Evolutionary conservation across 352 stramenopile genomes (phyloP), one percentile per base, ranked within the genome.

Genomic region (Phytophthora litchii): DNA sequence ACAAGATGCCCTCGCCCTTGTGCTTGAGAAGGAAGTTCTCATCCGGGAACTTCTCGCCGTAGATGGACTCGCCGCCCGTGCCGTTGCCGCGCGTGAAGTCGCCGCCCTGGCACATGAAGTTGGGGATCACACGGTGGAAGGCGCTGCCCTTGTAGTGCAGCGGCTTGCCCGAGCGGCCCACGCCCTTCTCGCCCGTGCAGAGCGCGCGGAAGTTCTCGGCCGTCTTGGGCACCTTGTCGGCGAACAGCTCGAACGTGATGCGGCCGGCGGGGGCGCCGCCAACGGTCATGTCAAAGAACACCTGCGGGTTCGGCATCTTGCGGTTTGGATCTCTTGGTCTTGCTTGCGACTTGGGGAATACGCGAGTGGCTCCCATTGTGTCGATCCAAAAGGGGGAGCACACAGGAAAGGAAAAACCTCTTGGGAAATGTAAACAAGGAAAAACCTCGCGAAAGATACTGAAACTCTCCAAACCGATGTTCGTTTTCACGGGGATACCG

Each of bases 261-360:
- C 97, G 81, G 59, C 97, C 97, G 11, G 80, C 82, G 45, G 92
- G 71, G 48, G 81, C 77, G 38, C 92, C 95, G 56, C 89, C 95
- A 62, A 99, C 91, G 72, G 93, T 91, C 78, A 99, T 98, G 70
- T 99, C 97, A 65, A 99, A 98, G 73, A 98, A 99, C 29, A 99
- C 97, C 37, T 80, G 71, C 35, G 92, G 93, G 84, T 98, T 97
- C 49, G 84, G 48, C 86, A 94, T 95, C 60, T 68, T 80, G 52
- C 37, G 17, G 31, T 64, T 44, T 29, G 20, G 23, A 57, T 51
- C 27, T 67, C 32, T 57, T 52, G 32, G 25, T 54, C 41, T 60
- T 44, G 51, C 64, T 78, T 78, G 60, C 42, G 63, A 62, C 61
- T 60, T 67, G 55, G 59, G 53, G 55, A 72, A 72, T 64, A 64